phyloP scores from a whole-genome alignment of 2,329 filamentous ascomycete species.

The Talaromyces sp. region DNA sequence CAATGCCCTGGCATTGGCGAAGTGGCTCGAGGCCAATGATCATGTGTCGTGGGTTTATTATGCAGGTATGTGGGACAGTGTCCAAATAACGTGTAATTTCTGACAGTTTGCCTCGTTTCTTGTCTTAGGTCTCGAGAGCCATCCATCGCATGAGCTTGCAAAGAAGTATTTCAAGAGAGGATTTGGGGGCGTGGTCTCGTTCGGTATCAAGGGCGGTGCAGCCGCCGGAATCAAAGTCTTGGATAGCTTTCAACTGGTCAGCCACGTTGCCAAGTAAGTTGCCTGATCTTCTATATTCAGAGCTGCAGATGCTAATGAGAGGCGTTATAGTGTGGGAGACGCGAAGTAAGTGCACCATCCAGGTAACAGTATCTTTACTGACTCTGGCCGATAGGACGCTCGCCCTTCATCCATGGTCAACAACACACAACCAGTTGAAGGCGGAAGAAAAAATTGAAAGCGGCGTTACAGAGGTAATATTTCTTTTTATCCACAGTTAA shows the following conservation, averaged over 20 bases:
- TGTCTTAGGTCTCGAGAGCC: slow-evolving; percentile 64
- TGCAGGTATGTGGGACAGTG: background rate
- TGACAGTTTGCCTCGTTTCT: background rate
- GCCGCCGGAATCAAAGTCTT: slow-evolving; percentile 53
- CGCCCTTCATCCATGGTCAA: slow-evolving; percentile 85
- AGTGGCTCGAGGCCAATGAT: slow-evolving; percentile 70
- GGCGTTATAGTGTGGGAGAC: slow-evolving; percentile 62
- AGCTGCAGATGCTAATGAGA: slow-evolving; percentile 22
- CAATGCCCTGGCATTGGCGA: slow-evolving; percentile 71
- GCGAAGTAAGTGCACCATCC: slow-evolving; percentile 51
- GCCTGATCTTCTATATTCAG: background rate
- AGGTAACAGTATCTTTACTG: background rate
- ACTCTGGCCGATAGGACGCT: slow-evolving; percentile 52
- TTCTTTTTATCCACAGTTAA: slow-evolving; percentile 83
- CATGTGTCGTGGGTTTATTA: slow-evolving; percentile 86
- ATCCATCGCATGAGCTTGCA: slow-evolving; percentile 67
- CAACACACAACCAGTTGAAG: slow-evolving; percentile 85
- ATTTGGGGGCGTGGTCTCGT: slow-evolving; percentile 79
- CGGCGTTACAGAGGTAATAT: slow-evolving; percentile 69
- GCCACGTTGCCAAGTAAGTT: slow-evolving; percentile 70
- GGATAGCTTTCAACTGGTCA: slow-evolving; percentile 83
- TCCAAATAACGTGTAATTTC: background rate
- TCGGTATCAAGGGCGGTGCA: slow-evolving; percentile 81
- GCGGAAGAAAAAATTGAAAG: slow-evolving; percentile 74
- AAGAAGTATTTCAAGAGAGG: slow-evolving; percentile 78